A percentile compares a stretch with the other conserved stretches of the same genome.
Evolutionary conservation across 1,284 basidiomycete species (phyloP).

Genomic region (Inonotus obliquus): DNA sequence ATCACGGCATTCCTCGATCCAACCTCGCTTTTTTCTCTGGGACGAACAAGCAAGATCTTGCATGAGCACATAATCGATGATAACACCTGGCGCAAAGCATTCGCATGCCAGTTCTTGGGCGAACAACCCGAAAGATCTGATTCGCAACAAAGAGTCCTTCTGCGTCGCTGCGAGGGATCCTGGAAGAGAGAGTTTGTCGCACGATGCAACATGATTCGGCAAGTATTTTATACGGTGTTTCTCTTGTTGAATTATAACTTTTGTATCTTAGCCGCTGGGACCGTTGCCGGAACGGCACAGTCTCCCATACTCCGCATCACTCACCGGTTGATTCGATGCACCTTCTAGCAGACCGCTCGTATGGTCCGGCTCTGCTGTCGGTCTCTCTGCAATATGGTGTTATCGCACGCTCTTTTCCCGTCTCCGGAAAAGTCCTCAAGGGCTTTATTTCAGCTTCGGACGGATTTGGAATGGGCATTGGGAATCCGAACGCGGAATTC

Average conservation of each 20-base stretch:
- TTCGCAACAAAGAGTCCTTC: constrained; percentile 37
- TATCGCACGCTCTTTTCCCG: constrained; percentile 69
- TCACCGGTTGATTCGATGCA: constrained; percentile 52
- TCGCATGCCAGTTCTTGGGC: constrained; percentile 63
- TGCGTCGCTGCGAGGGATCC: constrained; percentile 50
- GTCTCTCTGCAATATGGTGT: constrained; percentile 69
- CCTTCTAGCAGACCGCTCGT: constrained; percentile 45
- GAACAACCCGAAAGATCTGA: constrained; percentile 36
- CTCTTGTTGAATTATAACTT: background rate
- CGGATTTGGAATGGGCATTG: constrained; percentile 52
- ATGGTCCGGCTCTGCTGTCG: constrained; percentile 46
- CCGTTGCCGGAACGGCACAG: constrained; percentile 53
- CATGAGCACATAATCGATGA: constrained; percentile 70
- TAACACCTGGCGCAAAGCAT: constrained; percentile 82
- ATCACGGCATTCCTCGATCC: constrained; percentile 77
- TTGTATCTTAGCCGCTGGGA: constrained; percentile 60
- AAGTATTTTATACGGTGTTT: constrained; percentile 22
- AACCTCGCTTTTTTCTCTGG: constrained; percentile 53
- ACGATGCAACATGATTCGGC: constrained; percentile 53
- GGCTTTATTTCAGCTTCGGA: constrained; percentile 72
- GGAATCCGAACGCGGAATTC: constrained; percentile 77
- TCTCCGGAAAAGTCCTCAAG: constrained; percentile 65
- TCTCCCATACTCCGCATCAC: constrained; percentile 58
- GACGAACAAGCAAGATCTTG: constrained; percentile 51
- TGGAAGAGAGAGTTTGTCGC: constrained; percentile 68